These are phyloP conservation scores for Acer negundo DNA, from an alignment of 345 rosid species.

Conservation along the genomic window DNA sequence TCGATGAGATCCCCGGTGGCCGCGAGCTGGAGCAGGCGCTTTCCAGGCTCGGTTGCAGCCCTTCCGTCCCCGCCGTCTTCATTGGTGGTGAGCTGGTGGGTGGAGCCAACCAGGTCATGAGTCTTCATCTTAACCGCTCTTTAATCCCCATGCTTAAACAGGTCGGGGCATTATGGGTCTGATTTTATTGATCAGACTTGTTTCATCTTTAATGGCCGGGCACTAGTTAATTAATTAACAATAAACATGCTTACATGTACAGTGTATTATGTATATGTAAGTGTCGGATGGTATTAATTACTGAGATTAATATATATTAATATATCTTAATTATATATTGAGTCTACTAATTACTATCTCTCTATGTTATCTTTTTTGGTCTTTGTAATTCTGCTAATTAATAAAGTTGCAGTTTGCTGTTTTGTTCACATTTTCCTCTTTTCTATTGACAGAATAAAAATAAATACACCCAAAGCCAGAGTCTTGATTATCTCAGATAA, in stretches of 20 bases:
- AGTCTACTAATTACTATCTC: not conserved
- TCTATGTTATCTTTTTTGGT: constrained; percentile 9
- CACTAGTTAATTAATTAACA: constrained; percentile 12
- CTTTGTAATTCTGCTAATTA: not conserved
- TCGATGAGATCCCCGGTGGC: constrained; percentile 68
- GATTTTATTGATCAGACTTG: constrained; percentile 5
- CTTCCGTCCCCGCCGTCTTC: constrained; percentile 71
- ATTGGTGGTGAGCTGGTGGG: constrained; percentile 84
- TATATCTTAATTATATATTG: not conserved
- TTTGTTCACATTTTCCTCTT: too few relatives aligned
- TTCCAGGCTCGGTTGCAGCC: constrained; percentile 65
- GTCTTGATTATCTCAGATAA: too few relatives aligned
- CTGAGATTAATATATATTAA: not conserved
- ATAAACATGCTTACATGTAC: constrained; percentile 17
- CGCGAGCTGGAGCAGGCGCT: constrained; percentile 80
- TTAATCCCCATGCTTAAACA: constrained; percentile 75
- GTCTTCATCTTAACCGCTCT: constrained; percentile 76
- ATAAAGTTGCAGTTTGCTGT: not conserved
- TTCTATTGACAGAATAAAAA: too few relatives aligned
- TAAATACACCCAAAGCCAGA: too few relatives aligned
- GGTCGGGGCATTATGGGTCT: constrained; percentile 91
- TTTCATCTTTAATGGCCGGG: not conserved
- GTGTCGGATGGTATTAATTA: constrained; percentile 18
- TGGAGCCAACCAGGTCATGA: constrained; percentile 85
- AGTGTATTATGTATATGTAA: not conserved